Percentiles rank a stretch among this genome's conserved stretches.
Conservation (phyloP, 495 filamentous ascomycete species). For the Penicillium bovifimosum region DNA sequence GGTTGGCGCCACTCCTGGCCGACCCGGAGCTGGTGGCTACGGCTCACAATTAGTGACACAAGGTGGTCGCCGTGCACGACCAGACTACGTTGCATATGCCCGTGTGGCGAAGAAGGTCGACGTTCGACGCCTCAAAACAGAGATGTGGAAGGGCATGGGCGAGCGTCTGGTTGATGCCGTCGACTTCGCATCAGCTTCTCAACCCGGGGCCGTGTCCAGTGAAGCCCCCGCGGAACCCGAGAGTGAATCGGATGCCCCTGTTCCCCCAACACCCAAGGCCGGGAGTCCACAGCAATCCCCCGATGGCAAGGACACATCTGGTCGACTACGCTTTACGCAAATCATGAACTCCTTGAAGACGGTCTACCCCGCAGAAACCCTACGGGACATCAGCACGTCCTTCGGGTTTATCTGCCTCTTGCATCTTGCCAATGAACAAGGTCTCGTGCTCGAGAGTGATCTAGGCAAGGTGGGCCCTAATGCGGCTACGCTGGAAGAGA, state of each 20-base stretch:
- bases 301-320: constrained; percentile 27
- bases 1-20: constrained; percentile 40
- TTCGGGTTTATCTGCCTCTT: constrained; percentile 97
- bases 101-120: constrained; percentile 99
- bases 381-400: constrained; percentile 93
- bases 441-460: constrained; percentile 59
- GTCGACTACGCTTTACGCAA: constrained; percentile 72
- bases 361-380: constrained; percentile 75
- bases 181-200: constrained; percentile 29
- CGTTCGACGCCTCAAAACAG: constrained; percentile 85
- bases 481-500: constrained; percentile 36
- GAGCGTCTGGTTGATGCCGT: constrained; percentile 37
- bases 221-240: constrained; percentile 22
- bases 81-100: constrained; percentile 96
- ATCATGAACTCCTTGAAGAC: constrained; percentile 83
- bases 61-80: constrained; percentile 65
- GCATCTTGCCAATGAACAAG: constrained; percentile 96
- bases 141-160: constrained; percentile 90
- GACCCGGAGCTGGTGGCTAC: constrained; percentile 56
- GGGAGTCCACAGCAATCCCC: constrained; percentile 18
- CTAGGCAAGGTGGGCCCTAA: constrained; percentile 26
- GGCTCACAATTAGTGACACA: constrained; percentile 93
- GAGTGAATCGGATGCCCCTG: constrained; percentile 25
- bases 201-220: constrained; percentile 20
- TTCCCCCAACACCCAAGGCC: constrained; percentile 32